These are phyloP conservation scores for Plantago lanceolata DNA, from an alignment of 305 asterid species.

Conservation along the genomic window DNA sequence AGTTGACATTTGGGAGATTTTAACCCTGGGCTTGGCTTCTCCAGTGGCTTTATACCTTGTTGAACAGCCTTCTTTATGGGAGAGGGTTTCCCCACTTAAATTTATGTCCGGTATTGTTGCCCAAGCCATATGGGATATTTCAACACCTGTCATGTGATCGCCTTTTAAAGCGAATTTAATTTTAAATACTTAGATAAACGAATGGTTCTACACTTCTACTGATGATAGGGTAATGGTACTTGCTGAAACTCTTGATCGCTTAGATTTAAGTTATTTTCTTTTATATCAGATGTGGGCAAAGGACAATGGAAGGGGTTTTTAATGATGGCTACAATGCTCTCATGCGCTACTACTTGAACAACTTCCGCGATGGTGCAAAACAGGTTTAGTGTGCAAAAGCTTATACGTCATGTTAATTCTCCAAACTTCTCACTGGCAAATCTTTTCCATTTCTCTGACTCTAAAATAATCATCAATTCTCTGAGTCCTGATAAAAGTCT, in stretches of 20 bases:
- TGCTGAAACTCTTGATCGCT: not conserved
- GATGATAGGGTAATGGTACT: no score
- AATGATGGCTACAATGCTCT: constrained; percentile 88
- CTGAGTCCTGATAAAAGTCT: constrained; percentile 22
- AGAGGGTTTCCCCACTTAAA: no score
- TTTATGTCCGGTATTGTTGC: no score
- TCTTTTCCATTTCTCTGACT: constrained; percentile 1
- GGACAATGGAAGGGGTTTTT: constrained; percentile 76
- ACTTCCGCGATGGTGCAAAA: constrained; percentile 92
- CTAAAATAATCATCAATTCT: not conserved
- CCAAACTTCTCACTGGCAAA: not conserved
- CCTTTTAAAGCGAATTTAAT: constrained; percentile 3
- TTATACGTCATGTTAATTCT: not conserved
- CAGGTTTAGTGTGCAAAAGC: constrained; percentile 45
- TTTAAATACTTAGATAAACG: no score
- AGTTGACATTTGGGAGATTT: no score
- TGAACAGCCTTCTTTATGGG: no score
- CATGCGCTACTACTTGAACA: constrained; percentile 92
- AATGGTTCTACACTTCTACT: no score
- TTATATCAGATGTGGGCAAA: constrained; percentile 64
- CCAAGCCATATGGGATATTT: no score
- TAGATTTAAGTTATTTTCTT: constrained; percentile 5
- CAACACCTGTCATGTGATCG: not conserved
- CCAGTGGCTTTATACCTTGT: no score
- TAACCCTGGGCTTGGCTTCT: no score